These are phyloP conservation scores for Metarhizium guizhouense DNA, from an alignment of 2,329 filamentous ascomycete species.

Conservation along the genomic window DNA sequence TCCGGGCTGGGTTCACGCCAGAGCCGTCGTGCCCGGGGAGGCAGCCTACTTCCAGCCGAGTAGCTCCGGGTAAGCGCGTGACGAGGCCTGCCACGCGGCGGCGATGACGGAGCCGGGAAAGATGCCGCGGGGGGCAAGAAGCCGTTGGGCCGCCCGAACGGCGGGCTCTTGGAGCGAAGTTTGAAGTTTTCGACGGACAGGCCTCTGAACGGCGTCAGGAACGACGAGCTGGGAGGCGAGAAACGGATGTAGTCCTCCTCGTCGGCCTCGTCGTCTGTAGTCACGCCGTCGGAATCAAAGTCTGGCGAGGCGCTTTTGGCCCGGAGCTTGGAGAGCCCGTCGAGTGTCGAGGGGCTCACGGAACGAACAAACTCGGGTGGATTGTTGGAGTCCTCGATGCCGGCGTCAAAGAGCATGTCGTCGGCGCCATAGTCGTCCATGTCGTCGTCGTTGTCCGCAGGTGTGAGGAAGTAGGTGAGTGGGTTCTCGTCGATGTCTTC, in stretches of 20 bases:
- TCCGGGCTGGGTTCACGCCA: constrained; percentile 52
- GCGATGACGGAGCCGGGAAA: constrained; percentile 7
- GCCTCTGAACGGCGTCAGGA: constrained; percentile 34
- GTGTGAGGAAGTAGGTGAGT: constrained; percentile 47
- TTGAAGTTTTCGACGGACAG: constrained; percentile 28
- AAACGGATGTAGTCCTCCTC: constrained; percentile 44
- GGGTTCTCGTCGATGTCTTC: constrained; percentile 45
- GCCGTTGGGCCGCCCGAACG: constrained; percentile 21
- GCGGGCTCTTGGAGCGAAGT: constrained; percentile 21
- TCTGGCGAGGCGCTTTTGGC: constrained; percentile 27
- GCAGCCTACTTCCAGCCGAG: constrained; percentile 11
- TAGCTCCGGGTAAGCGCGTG: constrained; percentile 2
- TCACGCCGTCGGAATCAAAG: constrained; percentile 31
- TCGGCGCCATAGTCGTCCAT: constrained; percentile 30
- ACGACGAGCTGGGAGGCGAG: constrained; percentile 26
- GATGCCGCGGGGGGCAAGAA: constrained; percentile 15
- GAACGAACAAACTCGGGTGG: constrained; percentile 40
- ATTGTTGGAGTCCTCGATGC: constrained; percentile 42
- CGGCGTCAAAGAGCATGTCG: constrained; percentile 46
- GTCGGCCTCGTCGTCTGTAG: constrained; percentile 36
- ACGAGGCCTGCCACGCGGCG: constrained; percentile 2
- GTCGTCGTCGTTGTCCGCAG: constrained; percentile 32
- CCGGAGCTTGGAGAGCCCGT: constrained; percentile 36
- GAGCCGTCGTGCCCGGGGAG: constrained; percentile 30
- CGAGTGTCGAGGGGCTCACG: constrained; percentile 48